Evolutionary conservation across 345 rosid species (phyloP).

Genomic region (Brassica nigra): DNA sequence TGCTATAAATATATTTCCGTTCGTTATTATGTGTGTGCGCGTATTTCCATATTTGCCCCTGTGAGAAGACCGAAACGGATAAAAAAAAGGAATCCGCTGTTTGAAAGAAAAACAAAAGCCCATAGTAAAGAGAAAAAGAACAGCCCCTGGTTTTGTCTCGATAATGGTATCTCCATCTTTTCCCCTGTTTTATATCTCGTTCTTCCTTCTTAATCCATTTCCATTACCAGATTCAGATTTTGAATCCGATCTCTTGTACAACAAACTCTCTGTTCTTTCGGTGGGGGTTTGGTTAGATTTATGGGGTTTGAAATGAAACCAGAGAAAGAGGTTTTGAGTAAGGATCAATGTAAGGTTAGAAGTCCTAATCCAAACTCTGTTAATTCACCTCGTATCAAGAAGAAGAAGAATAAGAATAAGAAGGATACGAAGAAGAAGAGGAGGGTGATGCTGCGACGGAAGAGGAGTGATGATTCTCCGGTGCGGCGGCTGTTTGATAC

Average conservation of each 20-base stretch:
- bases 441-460: background rate
- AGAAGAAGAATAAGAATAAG: background rate
- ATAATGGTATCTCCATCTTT: background rate
- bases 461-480: background rate
- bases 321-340: background rate
- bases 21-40: background rate
- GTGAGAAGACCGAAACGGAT: constrained; percentile 36
- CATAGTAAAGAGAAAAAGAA: background rate
- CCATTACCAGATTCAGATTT: background rate
- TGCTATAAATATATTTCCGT: background rate
- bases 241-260: background rate
- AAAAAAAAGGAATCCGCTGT: constrained; percentile 35
- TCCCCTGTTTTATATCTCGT: background rate
- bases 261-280: background rate
- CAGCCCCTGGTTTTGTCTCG: constrained; percentile 3
- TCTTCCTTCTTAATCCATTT: background rate
- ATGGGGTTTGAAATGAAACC: background rate
- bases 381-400: background rate
- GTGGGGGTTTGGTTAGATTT: background rate
- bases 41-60: constrained; percentile 22
- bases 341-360: background rate
- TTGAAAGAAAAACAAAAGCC: background rate
- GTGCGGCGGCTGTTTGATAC: background rate
- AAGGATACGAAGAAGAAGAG: background rate
- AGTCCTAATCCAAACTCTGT: background rate